Evolutionary conservation across 2,329 filamentous ascomycete species (phyloP), one percentile per base, ranked within the genome.

Genomic region (Helotiales sp.): DNA sequence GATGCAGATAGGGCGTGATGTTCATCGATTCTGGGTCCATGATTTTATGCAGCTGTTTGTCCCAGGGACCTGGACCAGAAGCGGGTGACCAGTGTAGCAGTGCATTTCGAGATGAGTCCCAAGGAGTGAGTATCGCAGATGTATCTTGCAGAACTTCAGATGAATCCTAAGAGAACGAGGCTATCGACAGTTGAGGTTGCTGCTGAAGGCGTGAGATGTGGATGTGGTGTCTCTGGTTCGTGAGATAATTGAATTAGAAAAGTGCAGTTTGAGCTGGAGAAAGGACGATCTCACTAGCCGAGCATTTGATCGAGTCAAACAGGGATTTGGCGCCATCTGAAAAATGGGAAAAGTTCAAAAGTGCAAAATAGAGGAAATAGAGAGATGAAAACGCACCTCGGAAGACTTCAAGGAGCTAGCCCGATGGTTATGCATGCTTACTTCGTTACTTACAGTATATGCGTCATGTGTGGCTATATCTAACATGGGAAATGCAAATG

Each of bases 91-190:
- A 45, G 24, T 15, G 37, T 45, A n/a, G 13, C 57, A 45, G 37
- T 45, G 26, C 13, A 45, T 37, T 24, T 37, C 30, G 32, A 32
- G 13, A 34, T 15, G 32, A 13, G 26, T 30, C 49, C 49, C 49
- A 26, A 52, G n/a, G 24, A 30, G 49, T 28, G 28, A 28, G n/a
- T n/a, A n/a, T n/a, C n/a, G n/a, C 32, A 57, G 32, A 37, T 37
- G 32, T 24, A 24, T 34, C 52, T 55, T 32, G 55, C 17, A 43
- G 57, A 60, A 37, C 52, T 37, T 52, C 49, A 52, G 49, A 52
- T 30, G 13, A 24, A 30, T 52, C 49, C 28, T 24, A 52, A 52
- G 4, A 10, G 49, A 24, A 52, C 26, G 49, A 26, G 49, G 49
- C 24, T 52, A 52, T 52, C 24, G 49, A 52, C 6, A 30, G 24